phyloP scores from a whole-genome alignment of 163 green algal species.

The Picocystis sp. region DNA sequence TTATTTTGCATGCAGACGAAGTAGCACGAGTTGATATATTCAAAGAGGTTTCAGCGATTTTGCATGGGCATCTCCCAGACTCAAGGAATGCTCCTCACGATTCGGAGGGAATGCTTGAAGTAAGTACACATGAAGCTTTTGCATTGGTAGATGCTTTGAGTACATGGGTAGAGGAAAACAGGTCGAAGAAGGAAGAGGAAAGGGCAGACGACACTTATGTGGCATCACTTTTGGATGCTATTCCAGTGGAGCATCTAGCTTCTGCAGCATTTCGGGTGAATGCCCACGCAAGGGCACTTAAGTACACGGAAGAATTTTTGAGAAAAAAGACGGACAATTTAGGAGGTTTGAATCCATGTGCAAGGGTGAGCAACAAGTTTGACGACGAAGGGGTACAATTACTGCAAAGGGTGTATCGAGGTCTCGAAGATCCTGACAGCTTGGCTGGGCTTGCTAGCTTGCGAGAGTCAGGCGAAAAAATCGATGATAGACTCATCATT shows the following conservation, averaged over 20 bases:
- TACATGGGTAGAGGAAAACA: slow-evolving; percentile 33
- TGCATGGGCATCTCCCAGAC: slow-evolving; percentile 7
- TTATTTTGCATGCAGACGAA: slow-evolving; percentile 4
- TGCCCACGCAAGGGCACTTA: slow-evolving; percentile 53
- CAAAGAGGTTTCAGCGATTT: slow-evolving; percentile 14
- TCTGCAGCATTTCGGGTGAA: slow-evolving; percentile 27
- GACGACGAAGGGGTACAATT: slow-evolving; percentile 53
- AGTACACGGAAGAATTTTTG: slow-evolving; percentile 56
- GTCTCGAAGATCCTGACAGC: slow-evolving; percentile 80
- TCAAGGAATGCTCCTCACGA: slow-evolving; percentile 17
- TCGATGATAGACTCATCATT: slow-evolving; percentile 55
- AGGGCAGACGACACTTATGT: slow-evolving; percentile 13
- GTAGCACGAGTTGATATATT: slow-evolving; percentile 4
- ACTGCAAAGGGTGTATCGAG: slow-evolving; percentile 69
- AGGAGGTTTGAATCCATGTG: slow-evolving; percentile 47
- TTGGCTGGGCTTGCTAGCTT: slow-evolving; percentile 62
- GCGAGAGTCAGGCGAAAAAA: slow-evolving; percentile 28
- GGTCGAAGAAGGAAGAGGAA: slow-evolving; percentile 1
- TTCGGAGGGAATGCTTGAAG: slow-evolving; percentile 31
- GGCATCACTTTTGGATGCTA: slow-evolving; percentile 30
- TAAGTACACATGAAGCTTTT: slow-evolving; percentile 55
- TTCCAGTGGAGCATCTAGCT: slow-evolving; percentile 41
- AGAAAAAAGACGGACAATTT: slow-evolving; percentile 13
- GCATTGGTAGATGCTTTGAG: slow-evolving; percentile 45
- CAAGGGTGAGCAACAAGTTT: slow-evolving; percentile 21